phyloP scores from a whole-genome alignment of 129 eudicot species.

The Helichrysum umbraculigerum region DNA sequence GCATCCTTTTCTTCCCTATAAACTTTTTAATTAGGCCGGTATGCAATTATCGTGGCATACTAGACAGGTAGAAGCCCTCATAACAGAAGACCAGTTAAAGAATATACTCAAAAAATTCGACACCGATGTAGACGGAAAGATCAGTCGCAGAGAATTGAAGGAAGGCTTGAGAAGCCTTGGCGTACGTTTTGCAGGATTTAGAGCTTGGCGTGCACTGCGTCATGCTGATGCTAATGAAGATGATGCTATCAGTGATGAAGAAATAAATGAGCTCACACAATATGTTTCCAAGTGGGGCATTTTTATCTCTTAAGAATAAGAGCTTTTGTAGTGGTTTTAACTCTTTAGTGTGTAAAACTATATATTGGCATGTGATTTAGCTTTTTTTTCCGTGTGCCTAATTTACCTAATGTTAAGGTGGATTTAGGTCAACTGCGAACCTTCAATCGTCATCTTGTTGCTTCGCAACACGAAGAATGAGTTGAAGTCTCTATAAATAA shows the following conservation, averaged over 20 bases:
- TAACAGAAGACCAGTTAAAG: slow-evolving; percentile 34
- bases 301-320: background rate
- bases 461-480: background rate
- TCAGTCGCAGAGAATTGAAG: slow-evolving; percentile 38
- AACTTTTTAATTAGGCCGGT: background rate
- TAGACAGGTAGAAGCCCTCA: slow-evolving; percentile 7
- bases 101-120: slow-evolving; percentile 31
- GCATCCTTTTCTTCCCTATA: no score
- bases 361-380: background rate
- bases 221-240: slow-evolving; percentile 47
- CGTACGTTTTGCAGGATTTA: slow-evolving; percentile 26
- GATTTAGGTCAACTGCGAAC: background rate
- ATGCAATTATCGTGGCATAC: background rate
- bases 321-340: background rate
- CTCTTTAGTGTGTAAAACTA: background rate
- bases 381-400: background rate
- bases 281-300: slow-evolving; percentile 37
- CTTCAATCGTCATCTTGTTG: background rate
- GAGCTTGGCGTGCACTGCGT: slow-evolving; percentile 36
- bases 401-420: background rate
- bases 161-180: slow-evolving; percentile 42
- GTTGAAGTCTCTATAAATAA: background rate
- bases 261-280: slow-evolving; percentile 31
- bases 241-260: slow-evolving; percentile 40
- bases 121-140: slow-evolving; percentile 41